Evolutionary conservation across 768 basidiomycete genomes (phyloP).

Genomic region (Favolaschia claudopus): DNA sequence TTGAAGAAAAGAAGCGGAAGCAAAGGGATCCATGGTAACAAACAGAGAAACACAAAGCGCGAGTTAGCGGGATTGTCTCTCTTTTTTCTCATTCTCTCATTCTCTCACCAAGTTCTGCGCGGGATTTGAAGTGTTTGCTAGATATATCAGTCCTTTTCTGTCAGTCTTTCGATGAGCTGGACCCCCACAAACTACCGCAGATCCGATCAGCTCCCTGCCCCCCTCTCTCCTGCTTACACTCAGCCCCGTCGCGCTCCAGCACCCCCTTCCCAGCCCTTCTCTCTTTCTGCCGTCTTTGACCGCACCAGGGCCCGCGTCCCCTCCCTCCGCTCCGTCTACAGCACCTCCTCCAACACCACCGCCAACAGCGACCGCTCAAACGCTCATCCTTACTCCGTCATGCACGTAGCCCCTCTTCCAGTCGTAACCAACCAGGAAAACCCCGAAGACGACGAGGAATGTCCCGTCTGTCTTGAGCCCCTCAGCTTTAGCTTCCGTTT

Average conservation of each 20-base stretch:
- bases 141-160: constrained; percentile 52
- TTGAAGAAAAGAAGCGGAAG: no score
- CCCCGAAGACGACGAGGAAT: constrained; percentile 85
- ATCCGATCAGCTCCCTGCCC: constrained; percentile 38
- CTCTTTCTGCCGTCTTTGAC: constrained; percentile 64
- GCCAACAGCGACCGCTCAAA: constrained; percentile 46
- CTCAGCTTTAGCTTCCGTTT: constrained; percentile 92
- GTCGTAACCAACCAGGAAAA: constrained; percentile 72
- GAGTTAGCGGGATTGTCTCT: no score
- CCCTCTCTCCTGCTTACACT: constrained; percentile 56
- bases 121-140: no score
- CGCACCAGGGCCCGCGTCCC: constrained; percentile 48
- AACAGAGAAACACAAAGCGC: no score
- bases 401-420: constrained; percentile 72
- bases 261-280: constrained; percentile 31
- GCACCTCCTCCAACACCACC: constrained; percentile 50
- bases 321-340: constrained; percentile 60
- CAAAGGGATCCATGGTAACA: no score
- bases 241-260: constrained; percentile 43
- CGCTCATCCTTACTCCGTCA: constrained; percentile 63
- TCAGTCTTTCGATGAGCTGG: constrained; percentile 49
- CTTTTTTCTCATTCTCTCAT: no score
- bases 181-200: constrained; percentile 35
- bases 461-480: constrained; percentile 96
- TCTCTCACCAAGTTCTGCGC: no score